Evolutionary conservation across 768 basidiomycete species (phyloP).

Genomic region (Trametes cinnabarina): DNA sequence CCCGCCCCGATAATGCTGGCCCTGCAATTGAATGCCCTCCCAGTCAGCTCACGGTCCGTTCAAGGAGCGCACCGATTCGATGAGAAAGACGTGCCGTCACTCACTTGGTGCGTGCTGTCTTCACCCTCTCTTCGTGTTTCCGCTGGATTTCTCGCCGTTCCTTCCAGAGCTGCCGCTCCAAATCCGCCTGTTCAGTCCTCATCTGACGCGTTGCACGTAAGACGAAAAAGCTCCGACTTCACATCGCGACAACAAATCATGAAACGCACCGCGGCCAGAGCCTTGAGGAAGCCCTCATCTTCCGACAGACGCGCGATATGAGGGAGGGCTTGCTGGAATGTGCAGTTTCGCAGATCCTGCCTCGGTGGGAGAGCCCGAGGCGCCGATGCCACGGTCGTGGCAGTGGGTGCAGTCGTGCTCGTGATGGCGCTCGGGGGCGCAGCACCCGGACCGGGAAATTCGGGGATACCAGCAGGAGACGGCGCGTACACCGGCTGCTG

Average conservation of each 20-base stretch:
- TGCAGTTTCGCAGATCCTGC: slow-evolving; percentile 45
- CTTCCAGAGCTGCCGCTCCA: slow-evolving; percentile 68
- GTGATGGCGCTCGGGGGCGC: neutral
- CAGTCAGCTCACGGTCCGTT: neutral
- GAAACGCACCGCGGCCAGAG: slow-evolving; percentile 49
- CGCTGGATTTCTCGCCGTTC: slow-evolving; percentile 60
- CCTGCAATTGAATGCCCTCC: slow-evolving; percentile 37
- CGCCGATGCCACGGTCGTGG: neutral
- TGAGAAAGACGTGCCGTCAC: slow-evolving; percentile 22
- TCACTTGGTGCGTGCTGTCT: slow-evolving; percentile 65
- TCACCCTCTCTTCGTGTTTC: slow-evolving; percentile 71
- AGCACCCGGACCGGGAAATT: slow-evolving; percentile 5
- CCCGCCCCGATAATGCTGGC: slow-evolving; percentile 63
- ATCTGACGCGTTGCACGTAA: slow-evolving; percentile 43
- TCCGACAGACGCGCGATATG: slow-evolving; percentile 58
- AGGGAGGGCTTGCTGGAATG: slow-evolving; percentile 72
- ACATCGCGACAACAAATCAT: neutral
- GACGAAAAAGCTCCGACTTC: neutral
- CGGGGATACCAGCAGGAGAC: neutral
- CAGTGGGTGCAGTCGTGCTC: neutral
- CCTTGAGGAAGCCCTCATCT: slow-evolving; percentile 48
- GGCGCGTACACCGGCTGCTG: neutral
- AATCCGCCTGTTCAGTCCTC: slow-evolving; percentile 64
- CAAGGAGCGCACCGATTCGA: neutral
- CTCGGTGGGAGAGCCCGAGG: slow-evolving; percentile 7